Conservation (phyloP, 345 rosid species). For the Viola odorata region DNA sequence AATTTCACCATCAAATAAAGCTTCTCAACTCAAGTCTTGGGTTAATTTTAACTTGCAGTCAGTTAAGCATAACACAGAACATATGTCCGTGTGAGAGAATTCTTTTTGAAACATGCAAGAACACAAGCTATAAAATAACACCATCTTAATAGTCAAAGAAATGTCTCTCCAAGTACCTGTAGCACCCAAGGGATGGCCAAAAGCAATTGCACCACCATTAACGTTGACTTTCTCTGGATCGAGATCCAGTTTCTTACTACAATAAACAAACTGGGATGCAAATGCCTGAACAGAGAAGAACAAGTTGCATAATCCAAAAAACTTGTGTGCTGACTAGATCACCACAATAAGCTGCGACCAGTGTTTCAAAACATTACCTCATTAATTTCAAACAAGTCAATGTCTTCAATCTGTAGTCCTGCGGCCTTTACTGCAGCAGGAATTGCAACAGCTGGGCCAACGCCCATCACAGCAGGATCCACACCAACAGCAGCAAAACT, state of each 20-base stretch:
- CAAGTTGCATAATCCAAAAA: neutral
- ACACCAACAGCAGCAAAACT: constrained; percentile 94
- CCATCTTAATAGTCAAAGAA: neutral
- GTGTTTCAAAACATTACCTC: constrained; percentile 41
- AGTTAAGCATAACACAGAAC: neutral
- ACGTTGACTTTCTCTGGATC: constrained; percentile 74
- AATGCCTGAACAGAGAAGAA: constrained; percentile 56
- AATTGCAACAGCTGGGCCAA: constrained; percentile 90
- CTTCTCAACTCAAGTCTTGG: neutral
- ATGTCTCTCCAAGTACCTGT: constrained; percentile 47
- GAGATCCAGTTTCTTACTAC: constrained; percentile 68
- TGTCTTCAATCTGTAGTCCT: constrained; percentile 59
- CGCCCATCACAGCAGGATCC: constrained; percentile 91
- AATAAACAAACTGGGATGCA: constrained; percentile 90
- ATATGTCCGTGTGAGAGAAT: neutral
- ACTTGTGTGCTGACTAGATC: neutral
- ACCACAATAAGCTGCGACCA: neutral
- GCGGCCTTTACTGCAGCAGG: constrained; percentile 87
- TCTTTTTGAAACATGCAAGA: neutral
- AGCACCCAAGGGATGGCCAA: constrained; percentile 95
- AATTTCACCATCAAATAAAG: neutral
- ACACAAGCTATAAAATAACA: neutral
- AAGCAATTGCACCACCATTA: constrained; percentile 93
- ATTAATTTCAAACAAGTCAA: constrained; percentile 82
- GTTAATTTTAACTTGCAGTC: neutral